Evolutionary conservation across 495 filamentous ascomycete species (phyloP).

Genomic region (Penicillium paradoxum): DNA sequence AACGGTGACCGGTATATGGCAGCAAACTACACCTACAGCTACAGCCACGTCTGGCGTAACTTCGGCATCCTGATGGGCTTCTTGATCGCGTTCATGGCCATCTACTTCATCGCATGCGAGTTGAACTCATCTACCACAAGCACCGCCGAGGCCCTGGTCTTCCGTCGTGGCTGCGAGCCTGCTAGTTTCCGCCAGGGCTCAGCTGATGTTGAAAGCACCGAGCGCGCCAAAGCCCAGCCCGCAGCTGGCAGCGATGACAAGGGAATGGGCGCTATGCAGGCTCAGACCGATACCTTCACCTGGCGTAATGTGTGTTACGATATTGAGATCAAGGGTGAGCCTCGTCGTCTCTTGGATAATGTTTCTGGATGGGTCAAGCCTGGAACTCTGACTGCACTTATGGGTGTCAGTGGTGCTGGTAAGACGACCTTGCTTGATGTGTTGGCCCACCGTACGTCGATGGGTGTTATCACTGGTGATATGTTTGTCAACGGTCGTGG

Average conservation of each 20-base stretch:
- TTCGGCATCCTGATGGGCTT: slow-evolving; percentile 61
- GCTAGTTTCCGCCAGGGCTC: slow-evolving; percentile 29
- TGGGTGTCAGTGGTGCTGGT: slow-evolving; percentile 60
- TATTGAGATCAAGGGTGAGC: slow-evolving; percentile 56
- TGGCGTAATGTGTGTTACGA: slow-evolving; percentile 71
- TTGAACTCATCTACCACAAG: slow-evolving; percentile 28
- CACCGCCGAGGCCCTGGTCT: slow-evolving; percentile 33
- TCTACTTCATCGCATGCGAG: slow-evolving; percentile 41
- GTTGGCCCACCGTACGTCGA: slow-evolving; percentile 47
- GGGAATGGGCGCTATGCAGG: slow-evolving; percentile 35
- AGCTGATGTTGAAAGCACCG: slow-evolving; percentile 34
- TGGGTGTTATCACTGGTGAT: slow-evolving; percentile 48
- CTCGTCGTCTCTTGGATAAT: slow-evolving; percentile 56
- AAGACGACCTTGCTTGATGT: slow-evolving; percentile 63
- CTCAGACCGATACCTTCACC: slow-evolving; percentile 58
- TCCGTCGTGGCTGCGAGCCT: slow-evolving; percentile 30
- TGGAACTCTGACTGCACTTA: slow-evolving; percentile 61
- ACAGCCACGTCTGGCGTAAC: slow-evolving; percentile 59
- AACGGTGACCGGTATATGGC: slow-evolving; percentile 46
- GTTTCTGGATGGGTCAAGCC: slow-evolving; percentile 66
- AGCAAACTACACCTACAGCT: slow-evolving; percentile 48
- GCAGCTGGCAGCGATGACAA: slow-evolving; percentile 28
- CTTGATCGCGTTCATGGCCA: slow-evolving; percentile 49
- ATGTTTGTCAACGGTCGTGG: slow-evolving; percentile 48
- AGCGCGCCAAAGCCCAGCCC: slow-evolving; percentile 8